These are phyloP conservation scores for Aureobasidium sp. DNA, from an alignment of 2,329 filamentous ascomycete species.

Conservation along the genomic window DNA sequence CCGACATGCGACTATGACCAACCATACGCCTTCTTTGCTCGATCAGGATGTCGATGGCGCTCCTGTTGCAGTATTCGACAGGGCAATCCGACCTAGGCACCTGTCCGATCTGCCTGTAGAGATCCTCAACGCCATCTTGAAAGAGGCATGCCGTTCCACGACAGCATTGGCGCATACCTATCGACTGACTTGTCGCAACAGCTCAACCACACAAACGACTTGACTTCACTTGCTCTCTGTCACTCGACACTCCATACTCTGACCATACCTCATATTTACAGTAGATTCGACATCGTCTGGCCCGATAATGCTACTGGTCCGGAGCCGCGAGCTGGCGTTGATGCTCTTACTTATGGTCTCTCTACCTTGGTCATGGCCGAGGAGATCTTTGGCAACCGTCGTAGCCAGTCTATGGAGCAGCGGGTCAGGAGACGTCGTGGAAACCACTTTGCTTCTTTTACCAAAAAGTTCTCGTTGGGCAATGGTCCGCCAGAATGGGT, in stretches of 20 bases:
- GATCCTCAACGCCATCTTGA: conserved; percentile 68
- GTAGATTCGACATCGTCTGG: conserved; percentile 82
- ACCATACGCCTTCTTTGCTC: background rate
- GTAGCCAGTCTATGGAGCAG: conserved; percentile 17
- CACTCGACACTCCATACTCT: conserved; percentile 70
- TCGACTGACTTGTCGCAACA: conserved; percentile 28
- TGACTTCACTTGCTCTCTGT: conserved; percentile 68
- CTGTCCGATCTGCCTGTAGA: conserved; percentile 72
- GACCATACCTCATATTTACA: conserved; percentile 71
- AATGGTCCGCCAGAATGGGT: conserved; percentile 74
- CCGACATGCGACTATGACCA: conserved; percentile 11
- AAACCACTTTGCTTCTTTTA: conserved; percentile 71
- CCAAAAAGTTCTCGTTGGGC: conserved; percentile 74
- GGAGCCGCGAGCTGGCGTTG: conserved; percentile 63
- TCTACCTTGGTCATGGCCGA: conserved; percentile 70
- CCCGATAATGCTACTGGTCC: conserved; percentile 59
- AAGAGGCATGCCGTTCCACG: conserved; percentile 61
- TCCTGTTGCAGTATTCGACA: background rate
- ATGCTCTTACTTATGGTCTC: conserved; percentile 74
- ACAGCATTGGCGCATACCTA: background rate
- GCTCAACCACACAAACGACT: conserved; percentile 74
- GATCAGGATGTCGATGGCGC: background rate
- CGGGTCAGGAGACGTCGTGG: conserved; percentile 43
- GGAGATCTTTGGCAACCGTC: conserved; percentile 46
- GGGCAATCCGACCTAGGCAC: conserved; percentile 46